Conservation (phyloP, 805 yeast species). For the Nakazawaea pomicola region DNA sequence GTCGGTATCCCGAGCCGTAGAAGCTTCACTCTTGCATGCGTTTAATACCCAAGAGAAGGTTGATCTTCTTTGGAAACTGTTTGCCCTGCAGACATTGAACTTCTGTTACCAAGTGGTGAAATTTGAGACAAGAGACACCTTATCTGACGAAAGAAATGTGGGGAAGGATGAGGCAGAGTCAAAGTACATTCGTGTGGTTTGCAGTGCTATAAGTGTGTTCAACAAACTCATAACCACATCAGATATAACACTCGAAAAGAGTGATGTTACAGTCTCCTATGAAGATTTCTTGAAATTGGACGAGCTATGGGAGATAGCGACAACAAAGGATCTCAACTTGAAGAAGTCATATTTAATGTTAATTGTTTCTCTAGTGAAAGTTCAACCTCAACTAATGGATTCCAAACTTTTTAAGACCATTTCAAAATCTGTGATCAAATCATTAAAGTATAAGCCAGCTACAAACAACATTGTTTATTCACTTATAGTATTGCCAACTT, state of each 20-base stretch:
- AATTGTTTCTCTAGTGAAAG: constrained; percentile 25
- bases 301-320: constrained; percentile 38
- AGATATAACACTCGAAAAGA: constrained; percentile 19
- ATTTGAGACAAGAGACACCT: constrained; percentile 53
- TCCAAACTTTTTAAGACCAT: constrained; percentile 32
- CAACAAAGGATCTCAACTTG: constrained; percentile 33
- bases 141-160: constrained; percentile 72
- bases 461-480: constrained; percentile 38
- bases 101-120: constrained; percentile 47
- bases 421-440: constrained; percentile 40
- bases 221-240: background rate
- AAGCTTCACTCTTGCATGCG: constrained; percentile 39
- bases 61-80: constrained; percentile 55
- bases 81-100: constrained; percentile 50
- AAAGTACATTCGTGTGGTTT: constrained; percentile 55
- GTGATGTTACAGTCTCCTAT: constrained; percentile 19
- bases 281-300: constrained; percentile 35
- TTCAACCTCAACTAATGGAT: constrained; percentile 19
- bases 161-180: constrained; percentile 59
- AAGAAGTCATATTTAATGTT: constrained; percentile 37
- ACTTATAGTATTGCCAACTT: constrained; percentile 38
- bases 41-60: constrained; percentile 56
- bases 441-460: constrained; percentile 30
- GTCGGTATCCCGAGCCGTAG: constrained; percentile 48
- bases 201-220: constrained; percentile 4